Evolutionary conservation across 805 yeast species (phyloP), one percentile per base, ranked within the genome.

Genomic region (Suhomyces sp.): DNA sequence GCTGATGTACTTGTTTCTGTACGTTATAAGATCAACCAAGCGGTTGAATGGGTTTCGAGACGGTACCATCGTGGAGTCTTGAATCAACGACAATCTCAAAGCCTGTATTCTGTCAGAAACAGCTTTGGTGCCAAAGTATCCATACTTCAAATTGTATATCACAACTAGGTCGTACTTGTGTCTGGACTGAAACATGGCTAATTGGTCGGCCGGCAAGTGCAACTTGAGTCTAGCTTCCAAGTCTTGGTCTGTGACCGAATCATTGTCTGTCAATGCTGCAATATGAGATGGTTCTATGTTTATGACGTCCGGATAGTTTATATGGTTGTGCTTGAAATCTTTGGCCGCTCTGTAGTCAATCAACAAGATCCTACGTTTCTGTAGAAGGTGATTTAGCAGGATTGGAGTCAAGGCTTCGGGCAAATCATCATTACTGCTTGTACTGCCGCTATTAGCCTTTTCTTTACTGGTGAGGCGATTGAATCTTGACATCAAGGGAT

Each of bases 271-370:
- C 6, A 72, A 47, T 25, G 57, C 46, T 20, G 48, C 49, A 1
- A 68, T 44, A 21, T 55, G 50, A 3, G 57, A 47, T 0, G 97
- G 97, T 49, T 89, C 96, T 17, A 92, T 78, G 62, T 92, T 88
- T 9, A 89, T 77, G 7, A 87, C 66, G 49, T 86, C 81, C 2
- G 72, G 68, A 22, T 82, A 70, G 10, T 78, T 71, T 20, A 92
- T 82, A 65, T 90, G 97, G 46, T 81, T 79, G 43, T 72, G 70
- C 45, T 82, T 79, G 62, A 79, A 91, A 35, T 82, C 84, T 17
- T 72, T 73, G 39, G 85, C 73, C 15, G 85, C 72, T 57, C 97
- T 73, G 41, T 84, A 78, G 64, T 93, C 98, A 6, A 93, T 77
- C 9, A 92, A 54, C n/a, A 92, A 71, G 0, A 86, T 61, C 24